Evolutionary conservation across 495 filamentous ascomycete genomes (phyloP).

Genomic region (Aspergillus cristatus): DNA sequence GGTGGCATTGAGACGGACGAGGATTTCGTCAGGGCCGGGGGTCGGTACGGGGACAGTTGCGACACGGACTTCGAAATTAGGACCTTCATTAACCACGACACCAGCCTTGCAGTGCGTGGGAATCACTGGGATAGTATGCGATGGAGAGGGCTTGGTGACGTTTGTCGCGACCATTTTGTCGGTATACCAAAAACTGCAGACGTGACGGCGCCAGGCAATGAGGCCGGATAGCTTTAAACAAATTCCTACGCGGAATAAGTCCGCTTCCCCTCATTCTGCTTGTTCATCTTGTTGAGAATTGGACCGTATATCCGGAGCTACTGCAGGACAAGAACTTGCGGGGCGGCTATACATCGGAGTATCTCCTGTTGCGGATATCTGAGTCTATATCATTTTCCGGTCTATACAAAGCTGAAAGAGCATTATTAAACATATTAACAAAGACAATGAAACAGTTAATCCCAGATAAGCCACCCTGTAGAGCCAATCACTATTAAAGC

Average conservation of each 20-base stretch:
- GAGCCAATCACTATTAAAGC: slow-evolving; percentile 19
- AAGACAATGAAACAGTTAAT: slow-evolving; percentile 9
- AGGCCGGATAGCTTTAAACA: no score
- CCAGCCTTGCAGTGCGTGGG: slow-evolving; percentile 46
- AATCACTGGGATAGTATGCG: slow-evolving; percentile 19
- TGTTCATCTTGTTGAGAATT: no score
- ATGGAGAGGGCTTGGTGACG: no score
- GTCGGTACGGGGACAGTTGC: slow-evolving; percentile 44
- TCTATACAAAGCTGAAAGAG: no score
- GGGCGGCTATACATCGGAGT: no score
- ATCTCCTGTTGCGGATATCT: no score
- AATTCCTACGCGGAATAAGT: no score
- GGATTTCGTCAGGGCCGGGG: slow-evolving; percentile 38
- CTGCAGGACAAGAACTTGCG: no score
- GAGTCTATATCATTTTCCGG: background rate
- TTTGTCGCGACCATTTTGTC: no score
- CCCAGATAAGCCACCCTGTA: slow-evolving; percentile 23
- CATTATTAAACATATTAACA: no score
- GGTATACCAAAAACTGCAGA: background rate
- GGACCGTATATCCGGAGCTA: no score
- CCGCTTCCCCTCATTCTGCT: no score
- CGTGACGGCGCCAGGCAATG: slow-evolving; percentile 3
- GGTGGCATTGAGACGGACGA: slow-evolving; percentile 38
- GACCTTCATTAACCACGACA: slow-evolving; percentile 45
- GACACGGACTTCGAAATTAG: slow-evolving; percentile 42